Evolutionary conservation across 2,329 filamentous ascomycete genomes (phyloP), one percentile per base, ranked within the genome.

Genomic region (Pestalotiopsis sp.): DNA sequence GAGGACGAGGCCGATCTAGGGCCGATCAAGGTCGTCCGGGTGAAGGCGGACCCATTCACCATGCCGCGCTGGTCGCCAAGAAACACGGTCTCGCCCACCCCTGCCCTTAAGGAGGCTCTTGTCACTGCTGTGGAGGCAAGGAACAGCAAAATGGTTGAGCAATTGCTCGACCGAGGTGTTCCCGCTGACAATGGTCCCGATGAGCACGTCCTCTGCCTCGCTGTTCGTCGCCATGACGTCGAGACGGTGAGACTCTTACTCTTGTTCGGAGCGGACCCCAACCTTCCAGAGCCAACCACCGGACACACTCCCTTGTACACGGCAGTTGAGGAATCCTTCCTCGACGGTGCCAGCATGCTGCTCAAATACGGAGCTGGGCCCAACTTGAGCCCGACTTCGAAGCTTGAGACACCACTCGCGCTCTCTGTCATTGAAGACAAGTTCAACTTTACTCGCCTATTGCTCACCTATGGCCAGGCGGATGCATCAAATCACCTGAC

Each of bases 331-430:
- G 84, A 83, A 69, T 84, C 82, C 0, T 89, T 87, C 74, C 76
- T 87, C 56, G 86, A 87, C 25, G 89, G 85, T 3, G 88, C 89
- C 0, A 85, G 86, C 38, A 80, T 87, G 65, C 83, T 92, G 4
- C 83, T 91, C 72, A 90, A 91, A 78, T 91, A 92, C 70, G 89
- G 89, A 12, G 88, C 87, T 17, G 87, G 88, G 74, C 84, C 85
- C 11, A 89, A 89, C 74, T 80, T 87, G 61, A 78, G 81, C 1
- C 80, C 83, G 1, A 85, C 87, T 0, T 77, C 83, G 0, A 84
- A 86, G 11, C 77, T 82, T 3, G 88, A 91, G 70, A 85, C 87
- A 1, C 86, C 90, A 0, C 80, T 92, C 39, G 82, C 84, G 20
- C 72, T 84, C 64, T 83, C 89, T 17, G 81, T 85, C 61, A 75